phyloP scores from a whole-genome alignment of 2,329 filamentous ascomycete species.

The Chrysosporium queenslandicum region DNA sequence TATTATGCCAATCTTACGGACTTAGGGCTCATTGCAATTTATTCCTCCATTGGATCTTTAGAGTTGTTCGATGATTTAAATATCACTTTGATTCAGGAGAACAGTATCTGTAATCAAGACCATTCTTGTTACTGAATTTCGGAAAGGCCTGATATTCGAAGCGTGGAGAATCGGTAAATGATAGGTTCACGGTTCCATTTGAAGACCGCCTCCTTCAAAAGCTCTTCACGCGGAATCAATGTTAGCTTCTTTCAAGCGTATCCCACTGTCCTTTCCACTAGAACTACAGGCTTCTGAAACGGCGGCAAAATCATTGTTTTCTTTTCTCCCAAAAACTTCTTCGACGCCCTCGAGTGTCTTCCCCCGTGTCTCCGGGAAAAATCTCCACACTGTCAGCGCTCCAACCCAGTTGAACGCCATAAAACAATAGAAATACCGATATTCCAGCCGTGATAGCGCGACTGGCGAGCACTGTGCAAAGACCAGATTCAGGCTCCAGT shows the following conservation, averaged over 20 bases:
- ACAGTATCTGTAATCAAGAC: too few relatives aligned
- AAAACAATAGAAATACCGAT: slow-evolving; percentile 44
- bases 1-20: slow-evolving; percentile 22
- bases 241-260: neutral
- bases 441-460: slow-evolving; percentile 36
- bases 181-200: too few relatives aligned
- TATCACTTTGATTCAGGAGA: too few relatives aligned
- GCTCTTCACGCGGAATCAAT: neutral
- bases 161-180: too few relatives aligned
- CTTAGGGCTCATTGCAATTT: neutral
- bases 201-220: too few relatives aligned
- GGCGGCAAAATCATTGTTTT: neutral
- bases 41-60: too few relatives aligned
- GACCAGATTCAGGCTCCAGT: slow-evolving; percentile 40
- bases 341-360: slow-evolving; percentile 34
- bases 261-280: neutral
- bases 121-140: too few relatives aligned
- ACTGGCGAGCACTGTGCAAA: slow-evolving; percentile 43
- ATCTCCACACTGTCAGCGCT: slow-evolving; percentile 30
- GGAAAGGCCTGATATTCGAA: too few relatives aligned
- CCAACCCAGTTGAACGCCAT: slow-evolving; percentile 42
- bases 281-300: neutral
- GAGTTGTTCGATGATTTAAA: too few relatives aligned
- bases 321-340: slow-evolving; percentile 8
- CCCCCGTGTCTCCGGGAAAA: slow-evolving; percentile 34